Evolutionary conservation across 345 rosid species (phyloP).

Genomic region (Moringa oleifera): DNA sequence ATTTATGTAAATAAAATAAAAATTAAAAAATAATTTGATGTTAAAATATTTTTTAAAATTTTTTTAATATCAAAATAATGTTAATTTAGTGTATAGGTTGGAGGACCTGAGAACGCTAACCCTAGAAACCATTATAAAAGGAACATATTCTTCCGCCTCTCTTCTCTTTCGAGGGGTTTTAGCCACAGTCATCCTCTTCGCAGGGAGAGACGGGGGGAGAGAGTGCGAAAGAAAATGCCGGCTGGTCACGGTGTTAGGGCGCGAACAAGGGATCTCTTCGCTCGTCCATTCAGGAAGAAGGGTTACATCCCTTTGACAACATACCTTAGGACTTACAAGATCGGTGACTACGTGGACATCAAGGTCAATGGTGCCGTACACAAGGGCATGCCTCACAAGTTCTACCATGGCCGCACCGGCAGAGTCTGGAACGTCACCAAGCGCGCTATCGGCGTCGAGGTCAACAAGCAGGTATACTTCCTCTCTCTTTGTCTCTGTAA

Average conservation of each 20-base stretch:
- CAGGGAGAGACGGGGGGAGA: too few relatives aligned
- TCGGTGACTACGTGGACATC: conserved; percentile 71
- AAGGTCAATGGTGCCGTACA: conserved; percentile 84
- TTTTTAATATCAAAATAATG: too few relatives aligned
- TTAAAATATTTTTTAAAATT: too few relatives aligned
- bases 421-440: conserved; percentile 87
- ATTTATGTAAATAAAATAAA: too few relatives aligned
- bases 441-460: conserved; percentile 78
- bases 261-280: conserved; percentile 69
- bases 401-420: conserved; percentile 88
- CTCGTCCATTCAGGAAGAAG: conserved; percentile 79
- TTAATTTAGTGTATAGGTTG: too few relatives aligned
- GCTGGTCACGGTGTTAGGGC: conserved; percentile 67
- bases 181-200: too few relatives aligned
- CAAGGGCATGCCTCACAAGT: conserved; percentile 94
- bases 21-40: too few relatives aligned
- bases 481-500: neutral
- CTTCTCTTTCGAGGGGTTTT: too few relatives aligned
- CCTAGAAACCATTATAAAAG: too few relatives aligned
- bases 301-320: conserved; percentile 70
- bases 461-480: conserved; percentile 61
- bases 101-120: too few relatives aligned
- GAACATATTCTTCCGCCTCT: too few relatives aligned
- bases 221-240: conserved; percentile 35
- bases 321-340: conserved; percentile 63